A percentile compares a stretch with the other conserved stretches of the same genome.
Evolutionary conservation across 306 rosid species (phyloP).

Genomic region (Lathyrus sativus): DNA sequence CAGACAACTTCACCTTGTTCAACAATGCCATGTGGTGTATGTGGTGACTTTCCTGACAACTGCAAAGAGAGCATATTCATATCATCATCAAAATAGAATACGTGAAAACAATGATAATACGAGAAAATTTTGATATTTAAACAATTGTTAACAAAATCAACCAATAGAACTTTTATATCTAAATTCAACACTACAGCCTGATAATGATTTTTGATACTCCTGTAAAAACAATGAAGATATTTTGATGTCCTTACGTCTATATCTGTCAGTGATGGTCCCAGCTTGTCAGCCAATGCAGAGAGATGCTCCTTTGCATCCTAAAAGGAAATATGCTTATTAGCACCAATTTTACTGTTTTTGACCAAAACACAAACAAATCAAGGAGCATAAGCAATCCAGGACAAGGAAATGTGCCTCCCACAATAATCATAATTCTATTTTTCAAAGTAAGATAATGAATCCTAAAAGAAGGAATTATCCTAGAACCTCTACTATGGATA

Average conservation of each 20-base stretch:
- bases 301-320: slow-evolving; percentile 99
- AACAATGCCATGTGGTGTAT: slow-evolving; percentile 53
- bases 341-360: slow-evolving; percentile 37
- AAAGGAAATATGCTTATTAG: slow-evolving; percentile 44
- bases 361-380: slow-evolving; percentile 24
- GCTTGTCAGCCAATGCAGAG: slow-evolving; percentile 91
- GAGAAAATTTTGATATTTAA: slow-evolving; percentile 17
- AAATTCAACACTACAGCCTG: slow-evolving; percentile 23
- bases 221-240: not conserved
- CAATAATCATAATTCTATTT: slow-evolving; percentile 12
- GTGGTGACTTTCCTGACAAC: slow-evolving; percentile 83
- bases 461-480: slow-evolving; percentile 21
- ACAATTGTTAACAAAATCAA: slow-evolving; percentile 19
- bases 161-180: slow-evolving; percentile 9
- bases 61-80: slow-evolving; percentile 47
- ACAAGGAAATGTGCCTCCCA: slow-evolving; percentile 30
- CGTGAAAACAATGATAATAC: slow-evolving; percentile 24
- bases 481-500: slow-evolving; percentile 5
- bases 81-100: slow-evolving; percentile 34
- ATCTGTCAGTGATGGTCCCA: slow-evolving; percentile 86
- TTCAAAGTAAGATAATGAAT: slow-evolving; percentile 20
- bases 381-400: slow-evolving; percentile 29
- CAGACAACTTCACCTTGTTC: slow-evolving; percentile 87
- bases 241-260: slow-evolving; percentile 69
- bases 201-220: slow-evolving; percentile 37